Percentiles rank a stretch among this genome's conserved stretches.
Evolutionary conservation across 2,329 filamentous ascomycete genomes (phyloP).

Genomic region (Alternaria sp.): DNA sequence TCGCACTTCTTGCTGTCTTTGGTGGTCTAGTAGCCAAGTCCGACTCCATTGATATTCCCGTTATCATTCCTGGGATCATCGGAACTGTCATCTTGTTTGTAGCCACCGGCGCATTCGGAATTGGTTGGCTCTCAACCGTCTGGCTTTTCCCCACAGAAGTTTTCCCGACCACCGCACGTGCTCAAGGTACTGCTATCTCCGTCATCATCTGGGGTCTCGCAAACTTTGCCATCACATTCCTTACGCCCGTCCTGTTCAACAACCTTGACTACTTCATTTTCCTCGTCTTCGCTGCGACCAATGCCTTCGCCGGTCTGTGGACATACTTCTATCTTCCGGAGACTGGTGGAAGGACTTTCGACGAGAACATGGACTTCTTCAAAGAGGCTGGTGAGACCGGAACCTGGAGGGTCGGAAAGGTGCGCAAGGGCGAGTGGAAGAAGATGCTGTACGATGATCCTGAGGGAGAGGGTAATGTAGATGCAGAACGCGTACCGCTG

Average conservation of each 20-base stretch:
- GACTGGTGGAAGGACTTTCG: constrained; percentile 66
- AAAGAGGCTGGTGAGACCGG: constrained; percentile 60
- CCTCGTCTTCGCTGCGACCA: constrained; percentile 64
- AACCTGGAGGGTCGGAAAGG: constrained; percentile 64
- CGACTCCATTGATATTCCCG: constrained; percentile 48
- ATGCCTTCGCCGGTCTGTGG: constrained; percentile 64
- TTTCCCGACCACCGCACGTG: constrained; percentile 63
- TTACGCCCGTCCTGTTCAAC: constrained; percentile 68
- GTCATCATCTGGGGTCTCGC: constrained; percentile 66
- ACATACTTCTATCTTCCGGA: constrained; percentile 64
- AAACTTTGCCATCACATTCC: constrained; percentile 66
- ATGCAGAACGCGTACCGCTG: constrained; percentile 58
- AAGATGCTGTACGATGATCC: constrained; percentile 55
- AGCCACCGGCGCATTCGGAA: constrained; percentile 68
- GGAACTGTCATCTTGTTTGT: constrained; percentile 64
- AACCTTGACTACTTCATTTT: constrained; percentile 68
- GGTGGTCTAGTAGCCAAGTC: constrained; percentile 59
- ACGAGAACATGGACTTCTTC: constrained; percentile 69
- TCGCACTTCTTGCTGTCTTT: constrained; percentile 62
- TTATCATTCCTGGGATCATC: constrained; percentile 58
- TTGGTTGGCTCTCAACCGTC: constrained; percentile 67
- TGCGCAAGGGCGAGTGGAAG: constrained; percentile 62
- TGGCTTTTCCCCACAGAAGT: constrained; percentile 70
- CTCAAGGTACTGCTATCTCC: constrained; percentile 63
- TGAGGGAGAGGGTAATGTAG: constrained; percentile 45